These are phyloP conservation scores for Ceratobasidium sp. DNA, from an alignment of 1,284 basidiomycete genomes.

Conservation along the genomic window DNA sequence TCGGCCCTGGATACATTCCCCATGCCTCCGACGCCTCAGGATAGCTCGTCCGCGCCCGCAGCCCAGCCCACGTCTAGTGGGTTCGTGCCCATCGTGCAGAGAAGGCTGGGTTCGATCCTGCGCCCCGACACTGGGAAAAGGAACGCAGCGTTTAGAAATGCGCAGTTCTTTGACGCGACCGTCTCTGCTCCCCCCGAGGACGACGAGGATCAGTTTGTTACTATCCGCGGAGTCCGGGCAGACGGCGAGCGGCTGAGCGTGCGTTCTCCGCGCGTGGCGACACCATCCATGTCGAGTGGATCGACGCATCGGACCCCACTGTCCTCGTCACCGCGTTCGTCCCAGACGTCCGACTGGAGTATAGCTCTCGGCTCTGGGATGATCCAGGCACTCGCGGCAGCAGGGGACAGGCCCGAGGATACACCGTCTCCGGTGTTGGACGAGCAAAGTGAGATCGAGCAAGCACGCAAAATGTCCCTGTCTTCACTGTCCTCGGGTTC, in stretches of 20 bases:
- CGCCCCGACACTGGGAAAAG: constrained; percentile 7
- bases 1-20: constrained; percentile 36
- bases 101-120: constrained; percentile 27
- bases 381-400: constrained; percentile 12
- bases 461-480: constrained; percentile 36
- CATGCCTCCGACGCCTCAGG: constrained; percentile 32
- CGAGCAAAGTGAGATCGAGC: constrained; percentile 34
- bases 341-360: constrained; percentile 39
- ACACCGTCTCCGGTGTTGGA: constrained; percentile 7
- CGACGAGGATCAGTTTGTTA: constrained; percentile 17
- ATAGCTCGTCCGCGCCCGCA: constrained; percentile 1
- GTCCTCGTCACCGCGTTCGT: constrained; percentile 32
- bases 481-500: constrained; percentile 37
- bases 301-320: constrained; percentile 24
- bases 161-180: constrained; percentile 30
- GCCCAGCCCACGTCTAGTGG: not conserved
- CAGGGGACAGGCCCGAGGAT: not conserved
- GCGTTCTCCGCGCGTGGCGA: constrained; percentile 22
- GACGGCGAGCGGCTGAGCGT: not conserved
- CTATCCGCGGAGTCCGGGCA: constrained; percentile 5
- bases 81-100: constrained; percentile 40
- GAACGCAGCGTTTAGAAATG: constrained; percentile 37
- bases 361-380: constrained; percentile 30
- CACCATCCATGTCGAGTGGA: constrained; percentile 34
- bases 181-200: constrained; percentile 1